Base-by-base conservation (phyloP, 345 rosid genomes). In the Hypericum perforatum region DNA sequence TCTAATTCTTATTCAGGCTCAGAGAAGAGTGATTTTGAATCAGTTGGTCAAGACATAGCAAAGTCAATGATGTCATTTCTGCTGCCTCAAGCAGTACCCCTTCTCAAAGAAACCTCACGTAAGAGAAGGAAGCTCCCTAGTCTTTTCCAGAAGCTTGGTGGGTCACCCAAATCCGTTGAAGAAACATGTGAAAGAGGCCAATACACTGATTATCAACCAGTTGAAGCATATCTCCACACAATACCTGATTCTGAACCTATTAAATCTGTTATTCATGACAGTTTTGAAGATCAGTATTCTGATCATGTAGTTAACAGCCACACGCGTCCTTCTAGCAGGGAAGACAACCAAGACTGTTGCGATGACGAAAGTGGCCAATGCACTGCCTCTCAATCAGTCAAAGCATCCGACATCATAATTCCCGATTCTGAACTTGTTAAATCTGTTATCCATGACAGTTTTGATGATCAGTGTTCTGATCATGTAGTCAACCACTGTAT, bases 71-170 rank as follows among this genome's bases (percentile, higher is more conserved):
- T 88, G 83, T 71, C 83, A 12, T 50, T 92, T 65, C 79, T 85
- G 62, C 86, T 88, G 71, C 98, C 98, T 56, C 95, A 77, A 80
- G 96, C 94, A 49, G 59, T 91, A 58, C 96, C 96, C 63, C 73
- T 88, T 39, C 90, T 91, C 53, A 76, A 73, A 63, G 58, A 66
- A 57, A 37, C 56, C 45, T 70, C 82, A 60, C 67, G 63, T 59
- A 76, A 75, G 72, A 81, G 73, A 62, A 70, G 61, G 57, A 60
- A 40, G 9, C 49, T 58, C 10, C 16, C 49, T 52, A 16, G 49
- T 49, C 9, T 60, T 40, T 60, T 68, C 39, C 65, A 56, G 57
- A 61, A 65, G 37, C 52, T 64, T 10, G 61, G 56, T 59, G 7
- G 22, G 62, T 45, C 37, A 37, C 62, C 66, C 41, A 59, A 65